Conservation (phyloP, 2,329 filamentous ascomycete genomes). For the Aspergillus melleus region DNA sequence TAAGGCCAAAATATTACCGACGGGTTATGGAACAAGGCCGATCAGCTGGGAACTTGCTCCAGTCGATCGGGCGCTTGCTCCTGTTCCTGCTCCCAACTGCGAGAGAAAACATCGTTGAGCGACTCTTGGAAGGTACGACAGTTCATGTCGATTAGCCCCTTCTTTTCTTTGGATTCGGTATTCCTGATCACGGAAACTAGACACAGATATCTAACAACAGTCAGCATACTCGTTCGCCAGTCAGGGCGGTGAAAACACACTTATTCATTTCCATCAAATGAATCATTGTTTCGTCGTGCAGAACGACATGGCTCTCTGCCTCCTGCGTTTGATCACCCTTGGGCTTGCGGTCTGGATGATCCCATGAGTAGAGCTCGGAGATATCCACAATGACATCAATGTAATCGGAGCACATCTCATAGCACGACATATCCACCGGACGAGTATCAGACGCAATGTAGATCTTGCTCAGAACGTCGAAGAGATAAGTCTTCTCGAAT, state of each 20-base stretch:
- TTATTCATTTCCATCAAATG: slow-evolving; percentile 67
- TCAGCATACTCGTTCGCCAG: slow-evolving; percentile 14
- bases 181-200: slow-evolving; percentile 66
- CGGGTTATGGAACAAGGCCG: background rate
- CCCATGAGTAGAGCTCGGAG: slow-evolving; percentile 89
- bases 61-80: slow-evolving; percentile 23
- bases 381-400: slow-evolving; percentile 98
- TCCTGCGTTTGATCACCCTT: slow-evolving; percentile 51
- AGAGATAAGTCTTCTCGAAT: slow-evolving; percentile 97
- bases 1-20: background rate
- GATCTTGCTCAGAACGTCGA: slow-evolving; percentile 96
- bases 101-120: slow-evolving; percentile 61
- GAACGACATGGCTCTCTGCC: slow-evolving; percentile 62
- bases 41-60: slow-evolving; percentile 3
- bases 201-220: slow-evolving; percentile 56
- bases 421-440: slow-evolving; percentile 90
- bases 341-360: slow-evolving; percentile 45
- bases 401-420: slow-evolving; percentile 98
- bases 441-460: slow-evolving; percentile 96
- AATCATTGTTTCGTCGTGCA: slow-evolving; percentile 63
- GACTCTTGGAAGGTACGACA: slow-evolving; percentile 64
- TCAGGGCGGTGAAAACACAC: slow-evolving; percentile 41
- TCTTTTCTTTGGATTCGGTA: slow-evolving; percentile 63
- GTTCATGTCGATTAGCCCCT: slow-evolving; percentile 67
- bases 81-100: slow-evolving; percentile 46